phyloP scores from a whole-genome alignment of 2,329 filamentous ascomycete genomes.

The Harringtonia lauricola region DNA sequence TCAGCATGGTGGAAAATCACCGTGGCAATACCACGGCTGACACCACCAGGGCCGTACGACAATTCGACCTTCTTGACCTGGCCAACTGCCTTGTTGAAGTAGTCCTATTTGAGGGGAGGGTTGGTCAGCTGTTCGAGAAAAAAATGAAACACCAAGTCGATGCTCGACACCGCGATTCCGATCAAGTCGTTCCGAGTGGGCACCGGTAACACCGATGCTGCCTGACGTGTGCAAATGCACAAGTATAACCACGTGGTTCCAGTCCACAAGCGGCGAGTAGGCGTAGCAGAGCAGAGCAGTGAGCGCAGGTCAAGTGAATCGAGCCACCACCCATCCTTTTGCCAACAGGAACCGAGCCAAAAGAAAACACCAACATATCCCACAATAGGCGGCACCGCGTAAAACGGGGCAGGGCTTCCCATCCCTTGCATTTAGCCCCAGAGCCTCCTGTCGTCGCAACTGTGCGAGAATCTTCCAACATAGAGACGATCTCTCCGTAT shows the following conservation, averaged over 20 bases:
- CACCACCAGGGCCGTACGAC: slow-evolving; percentile 84
- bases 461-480: neutral
- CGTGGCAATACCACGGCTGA: slow-evolving; percentile 84
- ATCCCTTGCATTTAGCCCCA: neutral
- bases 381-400: too few relatives aligned
- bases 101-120: slow-evolving; percentile 68
- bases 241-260: neutral
- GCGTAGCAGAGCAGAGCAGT: slow-evolving; percentile 25
- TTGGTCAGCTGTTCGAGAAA: slow-evolving; percentile 54
- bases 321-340: neutral
- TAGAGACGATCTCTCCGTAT: neutral
- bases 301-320: slow-evolving; percentile 15
- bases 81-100: slow-evolving; percentile 80
- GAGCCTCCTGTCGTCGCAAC: neutral
- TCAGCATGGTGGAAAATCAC: slow-evolving; percentile 75
- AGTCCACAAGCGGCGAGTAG: neutral
- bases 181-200: slow-evolving; percentile 5
- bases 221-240: neutral
- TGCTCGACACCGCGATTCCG: slow-evolving; percentile 16
- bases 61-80: slow-evolving; percentile 85
- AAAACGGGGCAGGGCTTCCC: too few relatives aligned
- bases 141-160: slow-evolving; percentile 31
- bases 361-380: neutral
- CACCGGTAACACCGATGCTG: neutral
- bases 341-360: neutral